These are phyloP conservation scores for Solanum okadae DNA, from an alignment of 257 asterid genomes.

Conservation along the genomic window DNA sequence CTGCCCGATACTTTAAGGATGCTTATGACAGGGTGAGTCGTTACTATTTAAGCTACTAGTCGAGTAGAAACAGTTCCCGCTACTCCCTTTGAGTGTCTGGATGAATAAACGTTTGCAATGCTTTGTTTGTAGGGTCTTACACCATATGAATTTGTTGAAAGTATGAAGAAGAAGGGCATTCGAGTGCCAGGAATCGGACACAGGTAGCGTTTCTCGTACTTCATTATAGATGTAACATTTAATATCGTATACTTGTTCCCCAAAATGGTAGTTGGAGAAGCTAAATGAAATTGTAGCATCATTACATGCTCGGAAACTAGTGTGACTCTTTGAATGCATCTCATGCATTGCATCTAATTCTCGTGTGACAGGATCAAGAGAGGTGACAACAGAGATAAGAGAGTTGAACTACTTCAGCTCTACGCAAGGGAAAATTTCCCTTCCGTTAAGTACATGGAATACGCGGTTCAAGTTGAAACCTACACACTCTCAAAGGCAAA, in stretches of 20 bases:
- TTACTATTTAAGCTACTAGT: not conserved
- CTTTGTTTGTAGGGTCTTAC: constrained; percentile 52
- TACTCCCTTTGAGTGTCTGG: not conserved
- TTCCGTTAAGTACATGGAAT: constrained; percentile 96
- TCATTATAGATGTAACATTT: not conserved
- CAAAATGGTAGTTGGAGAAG: not conserved
- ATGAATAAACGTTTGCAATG: not conserved
- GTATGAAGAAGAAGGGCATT: constrained; percentile 99
- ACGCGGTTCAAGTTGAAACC: constrained; percentile 92
- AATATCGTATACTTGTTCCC: not conserved
- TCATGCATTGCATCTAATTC: not conserved
- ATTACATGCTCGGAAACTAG: not conserved
- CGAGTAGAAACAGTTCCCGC: not conserved
- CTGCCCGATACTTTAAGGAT: constrained; percentile 98
- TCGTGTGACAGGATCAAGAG: constrained; percentile 73
- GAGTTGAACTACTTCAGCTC: constrained; percentile 79
- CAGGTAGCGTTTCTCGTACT: constrained; percentile 37
- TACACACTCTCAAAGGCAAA: constrained; percentile 93
- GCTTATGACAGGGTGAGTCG: constrained; percentile 77
- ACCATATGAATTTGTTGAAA: constrained; percentile 92
- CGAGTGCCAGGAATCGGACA: constrained; percentile 99
- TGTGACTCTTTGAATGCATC: not conserved
- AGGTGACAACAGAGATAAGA: constrained; percentile 97
- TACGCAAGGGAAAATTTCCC: constrained; percentile 90
- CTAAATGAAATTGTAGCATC: not conserved